phyloP scores from a whole-genome alignment of 2,329 filamentous ascomycete species.

The Alternaria conjuncta region DNA sequence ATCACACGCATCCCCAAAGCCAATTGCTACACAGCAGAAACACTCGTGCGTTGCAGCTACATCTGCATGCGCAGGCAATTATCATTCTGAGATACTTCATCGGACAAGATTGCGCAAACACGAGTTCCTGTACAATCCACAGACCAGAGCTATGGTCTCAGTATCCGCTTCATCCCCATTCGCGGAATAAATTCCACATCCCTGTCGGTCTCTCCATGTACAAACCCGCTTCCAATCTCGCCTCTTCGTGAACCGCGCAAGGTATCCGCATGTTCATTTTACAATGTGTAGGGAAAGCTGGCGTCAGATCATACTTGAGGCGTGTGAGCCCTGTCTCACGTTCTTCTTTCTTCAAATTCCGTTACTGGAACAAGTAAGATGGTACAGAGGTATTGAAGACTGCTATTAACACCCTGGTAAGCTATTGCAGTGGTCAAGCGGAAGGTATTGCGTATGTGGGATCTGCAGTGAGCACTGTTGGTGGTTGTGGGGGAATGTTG shows the following conservation, averaged over 20 bases:
- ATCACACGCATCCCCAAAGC: background rate
- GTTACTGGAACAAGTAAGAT: slow-evolving; percentile 20
- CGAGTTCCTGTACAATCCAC: background rate
- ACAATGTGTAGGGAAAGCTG: slow-evolving; percentile 4
- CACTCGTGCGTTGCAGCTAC: background rate
- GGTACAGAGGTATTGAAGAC: slow-evolving; percentile 17
- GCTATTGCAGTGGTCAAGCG: slow-evolving; percentile 18
- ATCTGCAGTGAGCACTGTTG: slow-evolving; percentile 7
- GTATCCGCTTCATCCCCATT: slow-evolving; percentile 9
- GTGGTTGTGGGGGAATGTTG: slow-evolving; percentile 5
- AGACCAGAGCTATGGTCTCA: background rate
- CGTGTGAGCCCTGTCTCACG: slow-evolving; percentile 11
- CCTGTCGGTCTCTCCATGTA: background rate
- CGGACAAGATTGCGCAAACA: background rate
- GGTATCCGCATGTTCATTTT: background rate
- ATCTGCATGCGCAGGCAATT: background rate
- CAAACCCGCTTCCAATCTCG: slow-evolving; percentile 3
- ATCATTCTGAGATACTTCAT: background rate
- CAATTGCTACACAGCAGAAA: background rate
- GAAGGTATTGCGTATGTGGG: background rate
- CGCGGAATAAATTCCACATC: slow-evolving; percentile 9
- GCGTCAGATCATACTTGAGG: slow-evolving; percentile 10
- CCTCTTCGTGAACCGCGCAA: background rate
- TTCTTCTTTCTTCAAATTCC: slow-evolving; percentile 7
- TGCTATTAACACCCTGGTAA: slow-evolving; percentile 30